Evolutionary conservation across 345 rosid species (phyloP), one percentile per base, ranked within the genome.

Genomic region (Aethionema arabicum): DNA sequence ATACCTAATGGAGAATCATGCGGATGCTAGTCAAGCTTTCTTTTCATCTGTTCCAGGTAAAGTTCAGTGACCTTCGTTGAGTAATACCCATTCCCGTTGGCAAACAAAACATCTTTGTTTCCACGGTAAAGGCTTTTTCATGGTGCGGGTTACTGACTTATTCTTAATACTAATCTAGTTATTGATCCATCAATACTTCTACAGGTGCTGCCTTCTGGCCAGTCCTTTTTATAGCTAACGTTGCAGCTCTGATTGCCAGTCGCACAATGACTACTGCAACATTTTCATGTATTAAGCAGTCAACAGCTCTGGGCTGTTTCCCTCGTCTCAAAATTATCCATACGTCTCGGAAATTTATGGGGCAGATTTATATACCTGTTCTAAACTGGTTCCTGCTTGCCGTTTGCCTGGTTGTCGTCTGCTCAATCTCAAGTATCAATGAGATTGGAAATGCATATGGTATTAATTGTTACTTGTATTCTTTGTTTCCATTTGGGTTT

Each of bases 261-360:
- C 90, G 99, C 52, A 80, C 96, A 38, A 95, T 95, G 97, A 95
- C 97, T 41, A 88, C 96, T n/a, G 99, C 99, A 10, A 95, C 97
- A 10, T 95, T 95, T 81, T 95, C 99, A 1, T 95, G 99, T 65
- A 86, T 95, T 76, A 95, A 95, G 74, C 99, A 95, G 75, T 87
- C 97, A 70, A 86, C 88, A 38, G 92, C 85, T 41, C 92, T 95
- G 61, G 99, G 99, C 51, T 90, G 97, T 65, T 95, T 95, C 76
- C 99, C 99, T 47, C 96, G 97, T 53, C 95, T 95, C 49, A 95
- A 95, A 81, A 90, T 95, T 56, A 78, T 95, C 62, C 99, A 95
- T 68, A 95, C 99, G 14, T 95, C 97, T 56, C 90, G 97, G 65
- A 95, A 95, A 68, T 95, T 90, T 78, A 95, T 95, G 95, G 99